These are phyloP conservation scores for Plectosphaerella cucumerina DNA, from an alignment of 2,329 filamentous ascomycete genomes.

Conservation along the genomic window DNA sequence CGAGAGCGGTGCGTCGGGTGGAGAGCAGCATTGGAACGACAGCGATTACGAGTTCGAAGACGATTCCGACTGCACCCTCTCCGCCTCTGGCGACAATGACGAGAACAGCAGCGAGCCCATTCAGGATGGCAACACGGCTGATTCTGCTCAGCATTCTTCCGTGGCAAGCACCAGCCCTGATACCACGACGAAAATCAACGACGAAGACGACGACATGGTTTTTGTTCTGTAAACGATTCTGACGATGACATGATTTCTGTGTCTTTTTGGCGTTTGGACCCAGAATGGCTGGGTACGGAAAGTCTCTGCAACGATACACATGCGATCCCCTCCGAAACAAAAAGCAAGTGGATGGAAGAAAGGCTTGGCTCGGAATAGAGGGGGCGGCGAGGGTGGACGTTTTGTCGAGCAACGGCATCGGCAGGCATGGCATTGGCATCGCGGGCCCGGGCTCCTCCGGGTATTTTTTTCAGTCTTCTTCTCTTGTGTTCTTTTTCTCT, in stretches of 20 bases:
- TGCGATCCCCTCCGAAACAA: too few relatives aligned
- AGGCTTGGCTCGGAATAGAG: not conserved
- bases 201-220: not conserved
- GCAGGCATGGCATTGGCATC: too few relatives aligned
- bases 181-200: not conserved
- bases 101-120: not conserved
- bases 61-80: not conserved
- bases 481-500: too few relatives aligned
- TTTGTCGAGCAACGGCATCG: too few relatives aligned
- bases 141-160: not conserved
- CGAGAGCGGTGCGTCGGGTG: constrained; percentile 8
- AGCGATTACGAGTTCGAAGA: not conserved
- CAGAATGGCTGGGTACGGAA: too few relatives aligned
- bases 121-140: too few relatives aligned
- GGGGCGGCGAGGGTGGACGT: not conserved
- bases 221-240: not conserved
- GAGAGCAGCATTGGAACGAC: not conserved
- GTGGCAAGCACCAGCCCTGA: not conserved
- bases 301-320: too few relatives aligned
- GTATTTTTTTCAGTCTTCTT: too few relatives aligned
- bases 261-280: too few relatives aligned
- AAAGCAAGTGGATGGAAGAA: too few relatives aligned
- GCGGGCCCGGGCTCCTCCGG: too few relatives aligned
- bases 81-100: not conserved
- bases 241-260: too few relatives aligned